phyloP scores from a whole-genome alignment of 768 basidiomycete genomes.

The Collybiopsis confluens region DNA sequence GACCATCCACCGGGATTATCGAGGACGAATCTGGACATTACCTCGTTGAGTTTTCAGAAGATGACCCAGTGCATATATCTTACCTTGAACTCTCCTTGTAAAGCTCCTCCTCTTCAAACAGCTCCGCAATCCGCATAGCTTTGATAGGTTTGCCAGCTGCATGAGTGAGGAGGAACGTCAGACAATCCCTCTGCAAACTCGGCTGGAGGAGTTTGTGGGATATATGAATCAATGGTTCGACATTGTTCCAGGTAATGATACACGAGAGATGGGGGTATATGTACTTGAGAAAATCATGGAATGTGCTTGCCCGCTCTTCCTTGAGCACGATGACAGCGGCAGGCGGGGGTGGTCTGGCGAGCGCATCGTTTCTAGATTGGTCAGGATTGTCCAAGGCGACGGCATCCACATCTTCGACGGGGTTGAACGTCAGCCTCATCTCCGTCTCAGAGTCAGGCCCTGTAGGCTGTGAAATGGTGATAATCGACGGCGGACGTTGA shows the following conservation, averaged over 20 bases:
- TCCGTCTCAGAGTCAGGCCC: conserved; percentile 52
- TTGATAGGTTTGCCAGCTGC: conserved; percentile 92
- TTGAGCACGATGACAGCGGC: conserved; percentile 87
- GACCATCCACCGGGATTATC: conserved; percentile 89
- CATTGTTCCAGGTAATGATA: conserved; percentile 94
- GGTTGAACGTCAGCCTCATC: conserved; percentile 52
- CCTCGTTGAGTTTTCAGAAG: background rate
- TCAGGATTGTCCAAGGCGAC: conserved; percentile 36
- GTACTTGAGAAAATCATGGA: conserved; percentile 92
- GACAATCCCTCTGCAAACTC: conserved; percentile 75
- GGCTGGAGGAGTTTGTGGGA: conserved; percentile 86
- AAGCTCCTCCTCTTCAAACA: conserved; percentile 85
- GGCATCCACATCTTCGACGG: conserved; percentile 44
- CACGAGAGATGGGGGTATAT: conserved; percentile 92
- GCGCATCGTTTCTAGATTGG: conserved; percentile 23
- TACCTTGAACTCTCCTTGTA: conserved; percentile 57
- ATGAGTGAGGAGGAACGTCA: conserved; percentile 85
- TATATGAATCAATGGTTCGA: conserved; percentile 86
- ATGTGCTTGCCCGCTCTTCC: conserved; percentile 81
- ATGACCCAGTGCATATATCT: conserved; percentile 41
- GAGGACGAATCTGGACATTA: conserved; percentile 63
- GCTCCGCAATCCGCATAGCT: conserved; percentile 87
- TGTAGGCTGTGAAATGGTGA: conserved; percentile 79
- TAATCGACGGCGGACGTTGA: conserved; percentile 48
- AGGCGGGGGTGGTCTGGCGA: conserved; percentile 56